A percentile compares a stretch with the other conserved stretches of the same genome.
Conservation (phyloP, 192 early-diverging fungal species). For the Linnemannia schmuckeri region DNA sequence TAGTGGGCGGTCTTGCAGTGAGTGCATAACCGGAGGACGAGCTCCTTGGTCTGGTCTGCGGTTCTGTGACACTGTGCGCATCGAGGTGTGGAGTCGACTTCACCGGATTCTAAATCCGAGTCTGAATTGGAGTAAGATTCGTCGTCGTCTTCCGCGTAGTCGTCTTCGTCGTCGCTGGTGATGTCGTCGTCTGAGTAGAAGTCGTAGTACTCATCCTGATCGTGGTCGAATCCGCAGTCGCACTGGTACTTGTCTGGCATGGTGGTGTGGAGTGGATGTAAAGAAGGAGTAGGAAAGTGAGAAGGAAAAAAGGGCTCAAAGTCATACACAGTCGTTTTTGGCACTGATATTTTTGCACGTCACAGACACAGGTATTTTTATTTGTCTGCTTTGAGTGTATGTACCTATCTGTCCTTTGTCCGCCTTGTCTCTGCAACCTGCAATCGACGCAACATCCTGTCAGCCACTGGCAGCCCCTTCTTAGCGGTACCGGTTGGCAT, state of each 20-base stretch:
- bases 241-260: background rate
- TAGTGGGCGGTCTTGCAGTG: background rate
- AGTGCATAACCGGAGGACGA: background rate
- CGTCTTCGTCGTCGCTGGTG: background rate
- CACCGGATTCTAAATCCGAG: no score
- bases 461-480: background rate
- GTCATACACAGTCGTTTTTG: no score
- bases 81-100: background rate
- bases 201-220: background rate
- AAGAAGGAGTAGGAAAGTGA: background rate
- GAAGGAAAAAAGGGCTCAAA: no score
- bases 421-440: no score
- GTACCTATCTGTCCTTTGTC: no score
- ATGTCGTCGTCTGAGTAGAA: background rate
- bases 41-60: background rate
- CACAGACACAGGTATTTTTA: no score
- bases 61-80: background rate
- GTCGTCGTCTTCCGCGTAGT: background rate
- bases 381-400: no score
- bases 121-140: no score
- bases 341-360: no score
- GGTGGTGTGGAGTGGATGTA: background rate
- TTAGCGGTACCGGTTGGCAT: background rate
- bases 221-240: conserved; percentile 1
- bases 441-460: no score